Percentiles rank a stretch among this genome's conserved stretches.
Conservation (phyloP, 805 yeast genomes). For the Wickerhamomyces subpelliculosus region DNA sequence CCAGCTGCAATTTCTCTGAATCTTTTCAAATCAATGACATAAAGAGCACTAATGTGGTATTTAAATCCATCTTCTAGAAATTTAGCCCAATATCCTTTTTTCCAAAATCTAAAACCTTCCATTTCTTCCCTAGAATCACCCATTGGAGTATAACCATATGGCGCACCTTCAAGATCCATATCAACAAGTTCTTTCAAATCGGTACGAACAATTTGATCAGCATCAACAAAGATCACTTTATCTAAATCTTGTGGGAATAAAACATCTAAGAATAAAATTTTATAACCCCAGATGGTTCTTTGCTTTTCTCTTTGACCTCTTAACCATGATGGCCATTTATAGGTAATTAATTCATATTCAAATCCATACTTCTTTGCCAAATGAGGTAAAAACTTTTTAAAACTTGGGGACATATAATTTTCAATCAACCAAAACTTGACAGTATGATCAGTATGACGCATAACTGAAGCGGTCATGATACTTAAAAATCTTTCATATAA, state of each 20-base stretch:
- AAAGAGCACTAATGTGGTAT: conserved; percentile 81
- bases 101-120: conserved; percentile 90
- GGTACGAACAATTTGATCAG: conserved; percentile 74
- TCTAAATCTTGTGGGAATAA: conserved; percentile 74
- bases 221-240: conserved; percentile 78
- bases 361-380: conserved; percentile 55
- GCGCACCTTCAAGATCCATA: conserved; percentile 68
- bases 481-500: conserved; percentile 66
- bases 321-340: conserved; percentile 92
- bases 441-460: conserved; percentile 52
- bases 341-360: conserved; percentile 70
- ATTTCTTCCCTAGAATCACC: conserved; percentile 71
- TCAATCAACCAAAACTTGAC: conserved; percentile 86
- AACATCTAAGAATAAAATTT: conserved; percentile 79
- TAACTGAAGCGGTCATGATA: conserved; percentile 78
- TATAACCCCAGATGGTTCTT: conserved; percentile 83
- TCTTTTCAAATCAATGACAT: conserved; percentile 65
- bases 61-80: conserved; percentile 43
- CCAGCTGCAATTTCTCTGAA: conserved; percentile 71
- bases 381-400: conserved; percentile 52
- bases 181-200: conserved; percentile 65
- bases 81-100: conserved; percentile 82
- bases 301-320: conserved; percentile 71
- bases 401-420: conserved; percentile 67
- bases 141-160: conserved; percentile 87